Percentiles rank a stretch among this genome's conserved stretches.
These are phyloP conservation scores for Stereum hirsutum DNA, from an alignment of 1,284 basidiomycete genomes.

Conservation along the genomic window DNA sequence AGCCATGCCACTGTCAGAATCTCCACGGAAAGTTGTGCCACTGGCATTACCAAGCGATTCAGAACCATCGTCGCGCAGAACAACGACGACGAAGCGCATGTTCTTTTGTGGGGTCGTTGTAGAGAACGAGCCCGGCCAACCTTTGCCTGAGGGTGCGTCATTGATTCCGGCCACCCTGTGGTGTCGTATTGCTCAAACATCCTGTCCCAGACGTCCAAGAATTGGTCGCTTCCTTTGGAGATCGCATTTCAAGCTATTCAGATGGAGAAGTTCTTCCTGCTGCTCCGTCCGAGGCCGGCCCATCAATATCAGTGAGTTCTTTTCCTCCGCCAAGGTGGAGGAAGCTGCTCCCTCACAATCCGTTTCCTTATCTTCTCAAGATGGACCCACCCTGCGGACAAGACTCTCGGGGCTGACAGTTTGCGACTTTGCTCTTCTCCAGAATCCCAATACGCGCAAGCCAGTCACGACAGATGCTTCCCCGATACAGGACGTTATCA, in stretches of 20 bases:
- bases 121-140: slow-evolving; percentile 60
- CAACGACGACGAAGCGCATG: slow-evolving; percentile 56
- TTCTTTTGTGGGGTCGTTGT: slow-evolving; percentile 80
- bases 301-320: too few species aligned
- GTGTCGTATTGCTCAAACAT: background rate
- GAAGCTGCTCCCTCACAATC: too few species aligned
- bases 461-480: slow-evolving; percentile 53
- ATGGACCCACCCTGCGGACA: too few species aligned
- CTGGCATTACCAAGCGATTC: slow-evolving; percentile 55
- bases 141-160: slow-evolving; percentile 56
- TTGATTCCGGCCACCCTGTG: background rate
- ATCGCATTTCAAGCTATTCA: slow-evolving; percentile 37
- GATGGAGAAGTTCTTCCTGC: slow-evolving; percentile 34
- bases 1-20: slow-evolving; percentile 36
- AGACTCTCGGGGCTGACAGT: too few species aligned
- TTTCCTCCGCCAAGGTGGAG: too few species aligned
- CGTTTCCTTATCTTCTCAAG: too few species aligned
- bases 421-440: background rate
- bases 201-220: slow-evolving; percentile 60
- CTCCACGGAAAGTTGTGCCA: slow-evolving; percentile 65
- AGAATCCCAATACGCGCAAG: slow-evolving; percentile 41
- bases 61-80: slow-evolving; percentile 20
- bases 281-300: too few species aligned
- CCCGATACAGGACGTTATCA: slow-evolving; percentile 59
- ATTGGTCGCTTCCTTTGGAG: slow-evolving; percentile 66